A percentile compares a stretch with the other conserved stretches of the same genome.
Evolutionary conservation across 768 basidiomycete genomes (phyloP).

Genomic region (Termitomyces sp.): DNA sequence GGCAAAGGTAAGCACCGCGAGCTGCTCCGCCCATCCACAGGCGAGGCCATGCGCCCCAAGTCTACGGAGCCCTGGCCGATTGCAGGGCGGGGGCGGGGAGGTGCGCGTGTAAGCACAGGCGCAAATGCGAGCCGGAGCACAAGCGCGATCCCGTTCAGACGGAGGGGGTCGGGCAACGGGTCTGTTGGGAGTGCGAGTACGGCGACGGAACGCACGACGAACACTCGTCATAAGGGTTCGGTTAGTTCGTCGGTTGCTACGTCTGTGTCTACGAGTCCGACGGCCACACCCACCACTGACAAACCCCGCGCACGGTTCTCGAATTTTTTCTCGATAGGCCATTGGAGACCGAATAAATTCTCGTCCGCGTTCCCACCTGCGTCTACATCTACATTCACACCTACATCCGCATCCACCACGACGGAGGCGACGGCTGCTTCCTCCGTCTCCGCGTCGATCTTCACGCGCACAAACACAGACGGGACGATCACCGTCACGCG

Average conservation of each 20-base stretch:
- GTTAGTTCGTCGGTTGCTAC: too few relatives aligned
- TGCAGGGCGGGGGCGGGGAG: not conserved
- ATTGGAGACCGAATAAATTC: slow-evolving; percentile 27
- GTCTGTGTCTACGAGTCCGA: not conserved
- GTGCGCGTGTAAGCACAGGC: not conserved
- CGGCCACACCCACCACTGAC: not conserved
- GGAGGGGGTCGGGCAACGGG: slow-evolving; percentile 7
- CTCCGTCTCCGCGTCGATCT: not conserved
- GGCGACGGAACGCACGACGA: too few relatives aligned
- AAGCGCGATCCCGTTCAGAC: slow-evolving; percentile 14
- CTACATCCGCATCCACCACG: too few relatives aligned
- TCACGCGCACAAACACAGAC: not conserved
- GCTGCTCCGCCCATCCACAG: not conserved
- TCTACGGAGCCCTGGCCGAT: slow-evolving; percentile 28
- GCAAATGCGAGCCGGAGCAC: slow-evolving; percentile 4
- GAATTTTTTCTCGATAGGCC: slow-evolving; percentile 25
- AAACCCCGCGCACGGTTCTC: slow-evolving; percentile 24
- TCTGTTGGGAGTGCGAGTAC: too few relatives aligned
- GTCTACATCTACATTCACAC: slow-evolving; percentile 6
- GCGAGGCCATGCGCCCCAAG: slow-evolving; percentile 20
- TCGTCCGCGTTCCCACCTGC: slow-evolving; percentile 1
- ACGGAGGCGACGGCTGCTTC: too few relatives aligned
- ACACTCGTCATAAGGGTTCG: too few relatives aligned
- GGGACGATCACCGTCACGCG: slow-evolving; percentile 14
- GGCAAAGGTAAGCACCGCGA: slow-evolving; percentile 19